Percentiles rank a stretch among this genome's conserved stretches.
These are phyloP conservation scores for Lipomyces kockii DNA, from an alignment of 805 yeast genomes.

Conservation along the genomic window DNA sequence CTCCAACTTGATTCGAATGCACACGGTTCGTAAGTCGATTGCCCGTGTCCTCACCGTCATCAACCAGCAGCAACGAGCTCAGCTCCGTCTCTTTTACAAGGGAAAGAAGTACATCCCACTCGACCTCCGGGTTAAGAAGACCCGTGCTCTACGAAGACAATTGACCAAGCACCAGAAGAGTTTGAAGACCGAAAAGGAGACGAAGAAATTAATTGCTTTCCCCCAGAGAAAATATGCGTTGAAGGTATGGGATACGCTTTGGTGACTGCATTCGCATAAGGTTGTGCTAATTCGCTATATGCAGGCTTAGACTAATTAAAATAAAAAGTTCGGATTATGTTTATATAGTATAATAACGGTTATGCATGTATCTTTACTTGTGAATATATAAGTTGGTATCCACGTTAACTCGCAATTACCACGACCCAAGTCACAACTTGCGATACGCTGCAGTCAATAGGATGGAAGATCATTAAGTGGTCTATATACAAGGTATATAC, in stretches of 20 bases:
- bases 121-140: constrained; percentile 99
- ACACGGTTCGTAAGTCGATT: constrained; percentile 95
- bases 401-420: background rate
- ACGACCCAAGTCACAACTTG: no score
- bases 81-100: constrained; percentile 94
- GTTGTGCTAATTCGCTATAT: background rate
- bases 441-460: background rate
- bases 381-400: constrained; percentile 24
- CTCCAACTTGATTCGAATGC: constrained; percentile 76
- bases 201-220: constrained; percentile 92
- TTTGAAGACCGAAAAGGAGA: constrained; percentile 82
- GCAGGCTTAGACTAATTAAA: constrained; percentile 22
- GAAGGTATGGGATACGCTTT: constrained; percentile 56
- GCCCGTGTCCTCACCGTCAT: constrained; percentile 97
- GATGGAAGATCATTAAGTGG: background rate
- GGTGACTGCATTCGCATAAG: no score
- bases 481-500: background rate
- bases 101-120: constrained; percentile 86
- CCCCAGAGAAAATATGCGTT: constrained; percentile 98
- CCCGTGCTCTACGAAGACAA: constrained; percentile 99
- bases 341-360: constrained; percentile 22
- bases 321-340: constrained; percentile 23
- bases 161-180: constrained; percentile 85
- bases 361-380: constrained; percentile 32
- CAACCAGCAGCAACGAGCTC: constrained; percentile 94